These are phyloP conservation scores for Diutina ranongensis DNA, from an alignment of 1,139 yeast species.

Conservation along the genomic window DNA sequence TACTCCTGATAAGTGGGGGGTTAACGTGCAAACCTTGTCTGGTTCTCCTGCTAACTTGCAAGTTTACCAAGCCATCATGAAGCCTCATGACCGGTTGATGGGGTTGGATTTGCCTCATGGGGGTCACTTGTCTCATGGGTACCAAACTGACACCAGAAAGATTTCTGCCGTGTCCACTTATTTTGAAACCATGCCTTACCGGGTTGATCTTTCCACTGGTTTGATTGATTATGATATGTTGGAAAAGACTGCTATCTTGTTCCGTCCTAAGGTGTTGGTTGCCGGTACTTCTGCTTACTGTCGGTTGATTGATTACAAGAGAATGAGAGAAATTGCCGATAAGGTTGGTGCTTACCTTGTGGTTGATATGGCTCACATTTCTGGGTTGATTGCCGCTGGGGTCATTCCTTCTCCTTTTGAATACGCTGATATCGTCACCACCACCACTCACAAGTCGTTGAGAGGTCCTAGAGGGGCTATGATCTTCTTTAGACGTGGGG, in stretches of 20 bases:
- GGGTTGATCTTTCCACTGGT: slow-evolving; percentile 77
- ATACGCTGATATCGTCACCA: slow-evolving; percentile 89
- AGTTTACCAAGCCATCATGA: slow-evolving; percentile 84
- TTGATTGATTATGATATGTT: slow-evolving; percentile 83
- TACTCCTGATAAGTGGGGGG: slow-evolving; percentile 82
- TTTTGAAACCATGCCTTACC: slow-evolving; percentile 95
- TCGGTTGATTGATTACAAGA: slow-evolving; percentile 78
- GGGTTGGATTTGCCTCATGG: slow-evolving; percentile 96
- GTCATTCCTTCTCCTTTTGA: slow-evolving; percentile 91
- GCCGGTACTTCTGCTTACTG: slow-evolving; percentile 98
- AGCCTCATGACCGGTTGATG: slow-evolving; percentile 89
- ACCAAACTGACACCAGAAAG: slow-evolving; percentile 80
- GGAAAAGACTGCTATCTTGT: slow-evolving; percentile 71
- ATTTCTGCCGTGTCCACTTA: slow-evolving; percentile 86
- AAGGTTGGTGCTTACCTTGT: slow-evolving; percentile 86
- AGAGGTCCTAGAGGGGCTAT: slow-evolving; percentile 99
- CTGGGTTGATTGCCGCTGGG: slow-evolving; percentile 89
- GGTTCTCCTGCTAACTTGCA: slow-evolving; percentile 96
- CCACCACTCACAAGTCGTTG: slow-evolving; percentile 93
- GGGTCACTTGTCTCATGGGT: slow-evolving; percentile 94
- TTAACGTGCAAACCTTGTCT: slow-evolving; percentile 84
- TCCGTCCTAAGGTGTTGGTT: slow-evolving; percentile 89
- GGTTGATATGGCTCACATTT: slow-evolving; percentile 94
- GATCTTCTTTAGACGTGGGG: slow-evolving; percentile 93
- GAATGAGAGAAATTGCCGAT: slow-evolving; percentile 84